Evolutionary conservation across 164 flowering plant species (phyloP), one percentile per base, ranked within the genome.

Genomic region (Santalum album): DNA sequence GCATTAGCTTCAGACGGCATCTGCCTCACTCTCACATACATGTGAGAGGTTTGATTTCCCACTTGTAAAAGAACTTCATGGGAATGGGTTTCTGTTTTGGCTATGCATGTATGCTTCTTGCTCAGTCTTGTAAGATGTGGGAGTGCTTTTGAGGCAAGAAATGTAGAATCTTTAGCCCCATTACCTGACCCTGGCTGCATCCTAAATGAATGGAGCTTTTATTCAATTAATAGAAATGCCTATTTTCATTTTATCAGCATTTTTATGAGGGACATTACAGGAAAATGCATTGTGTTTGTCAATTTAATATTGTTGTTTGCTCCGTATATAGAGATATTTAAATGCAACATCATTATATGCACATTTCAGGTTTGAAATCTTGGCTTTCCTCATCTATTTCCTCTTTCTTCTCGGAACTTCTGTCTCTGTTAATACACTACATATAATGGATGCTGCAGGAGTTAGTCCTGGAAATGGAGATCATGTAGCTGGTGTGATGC

Each of bases 361-460:
- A 22, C 6, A 42, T 42, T 22, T 42, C 15, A 38, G 42, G 42
- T 14, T 0, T 22, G 35, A 53, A 21, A 43, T 39, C 49, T 7
- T 43, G 22, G 58, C 53, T 53, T 65, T 36, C 49, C 65, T 52
- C 16, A 54, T 58, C 25, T 21, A 18, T 47, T 59, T 60, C 24
- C 29, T 52, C 12, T 62, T 59, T 63, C 34, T 50, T 57, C 53
- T 58, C 75, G 78, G 76, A 64, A 56, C 64, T 47, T 58, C 67
- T 65, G 51, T 59, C 49, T 58, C 57, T 66, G 6, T 29, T 39
- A 71, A 63, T 68, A 67, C 59, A 53, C 57, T 66, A 32, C 49
- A 45, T 56, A 49, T 57, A 43, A 66, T 58, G 61, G 72, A 77
- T 69, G 65, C 66, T 57, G 69, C 78, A 51, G 65, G 74, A 57